Percentiles rank a stretch among this genome's conserved stretches.
These are phyloP conservation scores for Raddia distichophylla DNA, from an alignment of 176 grass and related monocot genomes.

Conservation along the genomic window DNA sequence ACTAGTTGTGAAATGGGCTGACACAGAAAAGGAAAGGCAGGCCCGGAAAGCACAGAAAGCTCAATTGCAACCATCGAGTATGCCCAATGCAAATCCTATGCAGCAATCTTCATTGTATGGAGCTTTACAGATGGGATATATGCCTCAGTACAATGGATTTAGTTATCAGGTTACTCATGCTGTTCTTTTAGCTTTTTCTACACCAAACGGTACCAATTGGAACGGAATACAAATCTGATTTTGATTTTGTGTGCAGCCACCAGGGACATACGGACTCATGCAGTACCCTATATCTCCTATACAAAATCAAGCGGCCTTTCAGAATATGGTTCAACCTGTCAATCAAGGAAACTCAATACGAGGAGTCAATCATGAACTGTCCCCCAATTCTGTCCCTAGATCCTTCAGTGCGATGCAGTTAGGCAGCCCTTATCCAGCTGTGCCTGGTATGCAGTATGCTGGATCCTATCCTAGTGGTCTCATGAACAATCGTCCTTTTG, in stretches of 20 bases:
- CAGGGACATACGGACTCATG: slow-evolving; percentile 88
- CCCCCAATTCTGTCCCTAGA: slow-evolving; percentile 63
- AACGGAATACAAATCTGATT: slow-evolving; percentile 19
- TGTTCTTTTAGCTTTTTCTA: slow-evolving; percentile 26
- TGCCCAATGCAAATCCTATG: slow-evolving; percentile 63
- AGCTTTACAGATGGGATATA: slow-evolving; percentile 88
- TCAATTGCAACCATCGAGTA: slow-evolving; percentile 70
- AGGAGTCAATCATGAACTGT: slow-evolving; percentile 71
- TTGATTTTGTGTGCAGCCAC: slow-evolving; percentile 57
- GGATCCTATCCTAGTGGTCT: slow-evolving; percentile 61
- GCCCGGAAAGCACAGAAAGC: slow-evolving; percentile 90
- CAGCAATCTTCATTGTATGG: slow-evolving; percentile 89
- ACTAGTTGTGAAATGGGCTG: slow-evolving; percentile 99
- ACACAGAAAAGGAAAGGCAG: slow-evolving; percentile 99
- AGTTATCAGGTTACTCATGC: slow-evolving; percentile 76
- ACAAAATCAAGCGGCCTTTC: slow-evolving; percentile 88
- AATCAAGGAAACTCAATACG: slow-evolving; percentile 71
- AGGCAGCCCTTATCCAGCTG: slow-evolving; percentile 60
- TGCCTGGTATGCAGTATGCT: slow-evolving; percentile 69
- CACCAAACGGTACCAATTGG: not conserved
- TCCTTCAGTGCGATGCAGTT: slow-evolving; percentile 75
- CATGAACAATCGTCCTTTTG: slow-evolving; percentile 53
- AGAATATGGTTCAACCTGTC: slow-evolving; percentile 67
- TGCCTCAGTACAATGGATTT: slow-evolving; percentile 94
- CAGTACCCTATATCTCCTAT: slow-evolving; percentile 87